phyloP scores from a whole-genome alignment of 164 flowering plant genomes.

The Pachysandra terminalis region DNA sequence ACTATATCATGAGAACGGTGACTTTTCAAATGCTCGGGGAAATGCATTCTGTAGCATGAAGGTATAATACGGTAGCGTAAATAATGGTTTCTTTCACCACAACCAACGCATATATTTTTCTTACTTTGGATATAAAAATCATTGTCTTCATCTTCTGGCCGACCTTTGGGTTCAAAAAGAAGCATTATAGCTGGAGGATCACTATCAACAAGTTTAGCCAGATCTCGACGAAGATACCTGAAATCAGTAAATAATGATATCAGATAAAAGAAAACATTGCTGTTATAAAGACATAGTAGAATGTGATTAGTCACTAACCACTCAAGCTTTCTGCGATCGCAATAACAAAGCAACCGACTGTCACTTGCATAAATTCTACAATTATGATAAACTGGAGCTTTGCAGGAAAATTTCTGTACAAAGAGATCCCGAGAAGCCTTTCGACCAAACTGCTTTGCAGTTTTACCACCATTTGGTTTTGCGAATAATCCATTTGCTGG shows the following conservation, averaged over 20 bases:
- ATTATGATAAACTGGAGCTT: slow-evolving; percentile 95
- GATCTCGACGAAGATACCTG: slow-evolving; percentile 77
- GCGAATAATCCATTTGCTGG: slow-evolving; percentile 23
- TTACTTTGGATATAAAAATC: slow-evolving; percentile 92
- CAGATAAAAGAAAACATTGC: neutral
- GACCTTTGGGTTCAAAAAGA: slow-evolving; percentile 98
- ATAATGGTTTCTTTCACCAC: slow-evolving; percentile 92
- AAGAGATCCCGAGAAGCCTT: slow-evolving; percentile 77
- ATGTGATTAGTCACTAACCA: slow-evolving; percentile 51
- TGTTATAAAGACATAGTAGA: neutral
- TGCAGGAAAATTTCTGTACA: slow-evolving; percentile 95
- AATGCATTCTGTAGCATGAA: slow-evolving; percentile 97
- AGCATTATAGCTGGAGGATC: slow-evolving; percentile 92
- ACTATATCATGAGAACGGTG: slow-evolving; percentile 99
- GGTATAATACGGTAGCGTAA: slow-evolving; percentile 91
- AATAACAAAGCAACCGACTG: slow-evolving; percentile 90
- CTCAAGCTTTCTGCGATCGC: slow-evolving; percentile 92
- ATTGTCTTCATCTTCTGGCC: slow-evolving; percentile 98
- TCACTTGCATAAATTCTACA: slow-evolving; percentile 95
- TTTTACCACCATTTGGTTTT: slow-evolving; percentile 49
- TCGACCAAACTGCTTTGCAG: slow-evolving; percentile 38
- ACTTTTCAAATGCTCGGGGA: slow-evolving; percentile 97
- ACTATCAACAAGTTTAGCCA: slow-evolving; percentile 84
- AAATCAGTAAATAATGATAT: slow-evolving; percentile 1
- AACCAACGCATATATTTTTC: slow-evolving; percentile 95